Base-by-base conservation (phyloP, 495 filamentous ascomycete species). In the Penicillium manginii region DNA sequence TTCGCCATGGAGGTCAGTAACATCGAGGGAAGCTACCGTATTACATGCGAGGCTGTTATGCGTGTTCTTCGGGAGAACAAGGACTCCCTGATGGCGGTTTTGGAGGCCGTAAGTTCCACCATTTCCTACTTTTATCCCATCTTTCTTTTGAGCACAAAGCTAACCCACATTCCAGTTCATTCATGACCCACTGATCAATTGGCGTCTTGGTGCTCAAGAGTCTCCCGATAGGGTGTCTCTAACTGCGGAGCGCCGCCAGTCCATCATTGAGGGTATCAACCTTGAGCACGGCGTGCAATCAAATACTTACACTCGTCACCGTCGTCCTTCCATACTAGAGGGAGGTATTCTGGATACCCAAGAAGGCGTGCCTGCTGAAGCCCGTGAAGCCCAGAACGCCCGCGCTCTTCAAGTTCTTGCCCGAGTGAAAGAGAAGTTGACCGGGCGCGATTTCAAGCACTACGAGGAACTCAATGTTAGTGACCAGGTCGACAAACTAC, bases 1-100 rank as follows among this genome's bases (percentile, higher is more conserved):
- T 98, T 96, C 66, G 94, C 96, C 5, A 99, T 99, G 94, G 94
- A 99, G 75, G 92, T 98, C 31, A 96, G 91, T 80, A 99, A 99
- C 69, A 97, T 99, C 52, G 94, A 98, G 68, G 94, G 94, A 65
- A 96, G 91, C 76, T 99, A 96, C 80, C 87, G 96, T 21, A 96
- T 94, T 50, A 97, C 93, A 11, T 98, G 92, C 63, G 96, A 99
- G 71, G 92, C 96, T 61, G 96, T 98, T 31, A 99, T 99, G 94
- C 86, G 96, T 53, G 93, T 99, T 6, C 79, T 99, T 63, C 79
- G 94, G 6, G 92, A 93, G 57, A 98, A 98, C 74, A 98, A 99
- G 70, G 94, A 99, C 72, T 96, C 91, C 9, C 79, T 99, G 49
- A 97, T 98, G 94, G 94, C 94, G 10, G 94, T 99, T 18, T 79